Percentiles rank a stretch among this genome's conserved stretches.
phyloP scores from a whole-genome alignment of 768 basidiomycete genomes.

The Erythrobasidium yunnanense region DNA sequence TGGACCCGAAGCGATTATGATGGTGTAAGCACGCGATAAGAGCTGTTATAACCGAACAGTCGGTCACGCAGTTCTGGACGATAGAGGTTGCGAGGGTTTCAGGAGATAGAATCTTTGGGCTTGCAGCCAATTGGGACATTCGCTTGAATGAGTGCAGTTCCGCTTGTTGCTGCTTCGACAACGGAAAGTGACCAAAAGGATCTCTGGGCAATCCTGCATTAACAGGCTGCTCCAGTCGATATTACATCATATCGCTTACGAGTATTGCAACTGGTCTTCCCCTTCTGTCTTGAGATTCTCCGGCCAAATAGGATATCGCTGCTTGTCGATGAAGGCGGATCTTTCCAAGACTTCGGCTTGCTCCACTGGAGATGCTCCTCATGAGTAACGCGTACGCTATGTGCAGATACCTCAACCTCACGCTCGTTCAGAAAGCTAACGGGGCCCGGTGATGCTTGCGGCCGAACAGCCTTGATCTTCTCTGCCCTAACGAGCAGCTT shows the following conservation, averaged over 20 bases:
- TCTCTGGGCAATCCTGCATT: slow-evolving; percentile 7
- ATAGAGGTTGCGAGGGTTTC: background rate
- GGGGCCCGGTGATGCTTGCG: background rate
- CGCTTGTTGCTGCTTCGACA: slow-evolving; percentile 10
- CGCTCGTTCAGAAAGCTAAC: slow-evolving; percentile 1
- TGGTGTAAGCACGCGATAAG: slow-evolving; percentile 18
- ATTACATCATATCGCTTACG: too few species aligned
- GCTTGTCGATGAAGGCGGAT: background rate
- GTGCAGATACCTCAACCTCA: background rate
- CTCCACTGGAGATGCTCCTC: background rate
- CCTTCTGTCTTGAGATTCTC: too few species aligned
- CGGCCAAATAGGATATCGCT: background rate
- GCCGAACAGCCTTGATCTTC: slow-evolving; percentile 18
- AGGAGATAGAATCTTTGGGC: background rate
- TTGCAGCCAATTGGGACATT: slow-evolving; percentile 6
- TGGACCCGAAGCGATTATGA: background rate
- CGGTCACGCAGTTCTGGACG: slow-evolving; percentile 17
- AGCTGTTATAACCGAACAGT: slow-evolving; percentile 18
- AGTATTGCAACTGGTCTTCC: too few species aligned
- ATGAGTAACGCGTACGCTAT: background rate
- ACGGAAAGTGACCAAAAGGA: slow-evolving; percentile 11
- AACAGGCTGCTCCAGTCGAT: too few species aligned
- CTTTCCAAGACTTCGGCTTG: background rate
- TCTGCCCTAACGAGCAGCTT: slow-evolving; percentile 13
- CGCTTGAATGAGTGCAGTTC: slow-evolving; percentile 4